Evolutionary conservation across 495 filamentous ascomycete genomes (phyloP), one percentile per base, ranked within the genome.

Genomic region (Aspergillus ostianus): DNA sequence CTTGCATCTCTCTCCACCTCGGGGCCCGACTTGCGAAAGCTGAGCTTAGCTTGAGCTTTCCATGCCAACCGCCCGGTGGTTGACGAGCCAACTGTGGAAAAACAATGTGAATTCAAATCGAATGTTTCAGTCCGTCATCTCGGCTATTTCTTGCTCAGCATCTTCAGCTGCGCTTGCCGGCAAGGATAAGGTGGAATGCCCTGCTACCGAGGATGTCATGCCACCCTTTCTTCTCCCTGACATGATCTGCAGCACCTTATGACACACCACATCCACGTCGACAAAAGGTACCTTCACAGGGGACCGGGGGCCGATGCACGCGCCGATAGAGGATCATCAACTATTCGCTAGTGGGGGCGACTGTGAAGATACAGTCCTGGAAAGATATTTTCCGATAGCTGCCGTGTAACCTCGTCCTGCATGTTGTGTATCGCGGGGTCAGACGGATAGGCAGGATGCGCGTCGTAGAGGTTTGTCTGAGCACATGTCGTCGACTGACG

Each of bases 1-100:
- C 32, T 41, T 10, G 36, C 27, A 52, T 32, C 29, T 6, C 36
- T 49, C 54, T 56, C 54, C 54, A 56, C 54, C 48, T 56, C 21
- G 48, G 53, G 54, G 32, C 47, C 48, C 12, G 41, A 29, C 13
- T 32, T 27, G 45, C 44, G 45, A 56, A 30, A 30, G 36, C 36
- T 41, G 36, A 56, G 45, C 46, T 49, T 19, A 46, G 45, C 54
- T 19, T 53, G 27, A 36, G 51, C 51, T 17, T 41, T 41, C 10
- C 13, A 41, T 41, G 36, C 13, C 29, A 32, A 32, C 29, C 29
- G 29, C 29, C 29, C 10, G 29, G 6, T 32, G 6, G 29, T 32
- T 32, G 29, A 32, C 10, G 29, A 32, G 29, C 23, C 23, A 26
- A 26, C 23, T 26, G 23, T 26, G 3, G 6, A 32, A 32, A 1